phyloP scores from a whole-genome alignment of 768 basidiomycete genomes.

The Rossbeevera mucosa region DNA sequence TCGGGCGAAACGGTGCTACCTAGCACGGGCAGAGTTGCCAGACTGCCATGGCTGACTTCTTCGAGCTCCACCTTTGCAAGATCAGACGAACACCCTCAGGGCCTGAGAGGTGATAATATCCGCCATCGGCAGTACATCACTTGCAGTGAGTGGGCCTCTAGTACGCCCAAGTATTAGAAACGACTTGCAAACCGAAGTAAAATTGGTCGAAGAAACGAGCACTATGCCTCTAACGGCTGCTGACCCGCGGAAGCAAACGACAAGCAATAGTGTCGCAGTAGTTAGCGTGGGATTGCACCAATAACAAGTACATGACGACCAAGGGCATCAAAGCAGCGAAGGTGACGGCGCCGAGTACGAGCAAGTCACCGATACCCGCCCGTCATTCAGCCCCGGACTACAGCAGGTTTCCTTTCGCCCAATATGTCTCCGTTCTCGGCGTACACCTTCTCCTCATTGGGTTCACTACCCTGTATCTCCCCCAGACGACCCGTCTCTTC shows the following conservation, averaged over 20 bases:
- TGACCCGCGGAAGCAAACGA: background rate
- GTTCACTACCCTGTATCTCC: constrained; percentile 68
- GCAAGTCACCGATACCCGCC: constrained; percentile 1
- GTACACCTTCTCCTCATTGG: constrained; percentile 62
- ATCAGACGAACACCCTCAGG: background rate
- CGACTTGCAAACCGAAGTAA: constrained; percentile 3
- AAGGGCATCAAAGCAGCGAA: background rate
- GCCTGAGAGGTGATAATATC: background rate
- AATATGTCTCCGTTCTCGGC: constrained; percentile 63
- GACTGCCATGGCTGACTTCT: background rate
- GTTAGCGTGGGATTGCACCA: no score
- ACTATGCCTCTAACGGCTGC: background rate
- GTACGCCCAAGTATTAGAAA: background rate
- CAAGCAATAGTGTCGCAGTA: constrained; percentile 2
- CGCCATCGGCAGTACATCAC: background rate
- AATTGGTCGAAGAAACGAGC: background rate
- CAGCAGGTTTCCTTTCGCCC: constrained; percentile 43
- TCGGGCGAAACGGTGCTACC: background rate
- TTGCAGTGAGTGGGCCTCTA: background rate
- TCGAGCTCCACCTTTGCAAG: background rate
- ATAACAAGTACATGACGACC: background rate
- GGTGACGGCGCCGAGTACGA: background rate
- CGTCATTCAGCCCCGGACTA: constrained; percentile 4
- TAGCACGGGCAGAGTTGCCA: constrained; percentile 3
- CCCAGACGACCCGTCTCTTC: constrained; percentile 49